phyloP scores from a whole-genome alignment of 352 stramenopile genomes.

The Elongisporangium prolatum region DNA sequence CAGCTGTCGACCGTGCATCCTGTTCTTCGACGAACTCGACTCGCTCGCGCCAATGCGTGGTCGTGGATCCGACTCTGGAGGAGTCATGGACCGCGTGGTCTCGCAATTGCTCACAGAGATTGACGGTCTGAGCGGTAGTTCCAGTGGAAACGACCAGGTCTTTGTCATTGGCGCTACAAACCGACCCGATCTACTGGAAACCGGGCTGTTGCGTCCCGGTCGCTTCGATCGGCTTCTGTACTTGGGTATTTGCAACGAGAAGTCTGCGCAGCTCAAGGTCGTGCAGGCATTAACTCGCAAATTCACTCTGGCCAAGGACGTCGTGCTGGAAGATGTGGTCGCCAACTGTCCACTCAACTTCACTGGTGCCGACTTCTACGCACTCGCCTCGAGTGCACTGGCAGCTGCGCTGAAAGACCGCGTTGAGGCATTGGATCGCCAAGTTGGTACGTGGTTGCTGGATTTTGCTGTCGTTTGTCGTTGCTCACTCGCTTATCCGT shows the following conservation, averaged over 20 bases:
- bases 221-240: constrained; percentile 85
- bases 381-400: constrained; percentile 71
- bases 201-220: constrained; percentile 90
- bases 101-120: constrained; percentile 96
- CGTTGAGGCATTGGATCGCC: constrained; percentile 51
- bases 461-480: constrained; percentile 1
- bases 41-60: constrained; percentile 88
- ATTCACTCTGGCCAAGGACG: constrained; percentile 55
- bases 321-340: constrained; percentile 60
- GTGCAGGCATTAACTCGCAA: constrained; percentile 81
- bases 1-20: constrained; percentile 79
- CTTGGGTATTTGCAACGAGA: constrained; percentile 76
- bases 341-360: constrained; percentile 65
- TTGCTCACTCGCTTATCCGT: background rate
- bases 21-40: constrained; percentile 95
- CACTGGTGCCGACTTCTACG: constrained; percentile 83
- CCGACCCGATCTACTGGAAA: constrained; percentile 95
- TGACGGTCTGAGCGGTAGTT: constrained; percentile 76
- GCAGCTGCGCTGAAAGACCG: constrained; percentile 76
- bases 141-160: constrained; percentile 66
- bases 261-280: constrained; percentile 72
- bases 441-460: constrained; percentile 42
- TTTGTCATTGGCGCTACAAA: constrained; percentile 97
- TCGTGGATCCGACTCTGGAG: constrained; percentile 79
- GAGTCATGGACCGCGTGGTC: constrained; percentile 96